Conservation (phyloP, 169 alveolate genomes). For the Plasmodium chabaudi region DNA sequence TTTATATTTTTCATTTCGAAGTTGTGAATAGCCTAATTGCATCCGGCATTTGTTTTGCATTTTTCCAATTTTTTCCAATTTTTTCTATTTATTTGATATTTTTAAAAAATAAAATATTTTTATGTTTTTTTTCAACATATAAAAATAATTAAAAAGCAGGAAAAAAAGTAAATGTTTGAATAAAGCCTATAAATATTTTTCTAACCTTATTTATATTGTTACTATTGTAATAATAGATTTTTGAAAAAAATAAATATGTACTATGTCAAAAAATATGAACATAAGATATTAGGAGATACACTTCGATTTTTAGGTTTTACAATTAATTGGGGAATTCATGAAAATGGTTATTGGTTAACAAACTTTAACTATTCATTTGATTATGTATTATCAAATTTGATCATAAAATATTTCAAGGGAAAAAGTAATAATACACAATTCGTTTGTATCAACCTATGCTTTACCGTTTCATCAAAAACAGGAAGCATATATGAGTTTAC, state of each 20-base stretch:
- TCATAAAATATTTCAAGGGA: slow-evolving; percentile 65
- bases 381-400: slow-evolving; percentile 49
- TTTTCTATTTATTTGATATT: too few species aligned
- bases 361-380: slow-evolving; percentile 61
- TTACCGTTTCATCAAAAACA: background rate
- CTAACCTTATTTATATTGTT: too few species aligned
- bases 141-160: too few species aligned
- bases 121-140: too few species aligned
- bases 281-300: slow-evolving; percentile 45
- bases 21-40: too few species aligned
- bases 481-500: background rate
- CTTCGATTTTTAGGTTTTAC: slow-evolving; percentile 70
- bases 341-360: slow-evolving; percentile 70
- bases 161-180: too few species aligned
- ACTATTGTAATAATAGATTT: too few species aligned
- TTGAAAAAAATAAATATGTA: slow-evolving; percentile 5
- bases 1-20: too few species aligned
- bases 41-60: too few species aligned
- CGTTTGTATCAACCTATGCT: background rate
- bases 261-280: slow-evolving; percentile 72
- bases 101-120: too few species aligned
- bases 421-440: slow-evolving; percentile 20
- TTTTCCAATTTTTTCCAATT: too few species aligned
- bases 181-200: too few species aligned
- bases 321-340: slow-evolving; percentile 73